Percentiles rank a stretch among this genome's conserved stretches.
These are phyloP conservation scores for Stephanodiscus minutulus DNA, from an alignment of 108 stramenopile species.

Conservation along the genomic window DNA sequence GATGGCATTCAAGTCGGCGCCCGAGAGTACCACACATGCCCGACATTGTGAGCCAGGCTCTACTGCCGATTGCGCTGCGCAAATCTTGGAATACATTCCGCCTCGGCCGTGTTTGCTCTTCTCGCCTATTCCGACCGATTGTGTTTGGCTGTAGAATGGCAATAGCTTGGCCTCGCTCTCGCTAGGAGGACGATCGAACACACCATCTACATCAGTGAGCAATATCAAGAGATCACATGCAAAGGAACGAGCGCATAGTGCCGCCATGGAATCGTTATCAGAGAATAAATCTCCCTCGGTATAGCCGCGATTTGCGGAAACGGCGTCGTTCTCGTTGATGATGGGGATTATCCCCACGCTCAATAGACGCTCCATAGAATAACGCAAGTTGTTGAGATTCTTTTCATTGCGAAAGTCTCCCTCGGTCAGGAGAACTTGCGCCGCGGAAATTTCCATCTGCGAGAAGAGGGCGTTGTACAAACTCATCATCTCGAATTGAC, in stretches of 20 bases:
- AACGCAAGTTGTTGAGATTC: constrained; percentile 76
- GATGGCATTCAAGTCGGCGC: constrained; percentile 82
- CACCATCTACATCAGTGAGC: constrained; percentile 95
- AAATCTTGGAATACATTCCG: constrained; percentile 93
- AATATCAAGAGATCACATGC: constrained; percentile 85
- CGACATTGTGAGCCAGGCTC: constrained; percentile 71
- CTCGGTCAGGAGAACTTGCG: constrained; percentile 92
- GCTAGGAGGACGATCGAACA: constrained; percentile 88
- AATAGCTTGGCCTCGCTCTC: constrained; percentile 79
- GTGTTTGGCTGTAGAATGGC: constrained; percentile 55
- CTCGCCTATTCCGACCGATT: constrained; percentile 82
- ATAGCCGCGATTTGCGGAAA: constrained; percentile 88
- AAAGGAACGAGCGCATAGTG: constrained; percentile 86
- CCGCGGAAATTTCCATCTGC: constrained; percentile 82
- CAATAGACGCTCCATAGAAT: constrained; percentile 85
- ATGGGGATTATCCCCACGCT: constrained; percentile 93
- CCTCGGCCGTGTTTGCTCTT: constrained; percentile 91
- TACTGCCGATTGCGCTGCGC: constrained; percentile 84
- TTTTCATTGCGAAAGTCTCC: constrained; percentile 79
- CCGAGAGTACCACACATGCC: constrained; percentile 87
- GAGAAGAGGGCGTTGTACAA: constrained; percentile 89
- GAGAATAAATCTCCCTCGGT: constrained; percentile 90
- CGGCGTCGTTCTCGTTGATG: constrained; percentile 98
- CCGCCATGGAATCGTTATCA: constrained; percentile 95
- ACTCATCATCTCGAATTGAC: constrained; percentile 98